Evolutionary conservation across 2,329 filamentous ascomycete genomes (phyloP), one percentile per base, ranked within the genome.

Genomic region (Beauveria varroae): DNA sequence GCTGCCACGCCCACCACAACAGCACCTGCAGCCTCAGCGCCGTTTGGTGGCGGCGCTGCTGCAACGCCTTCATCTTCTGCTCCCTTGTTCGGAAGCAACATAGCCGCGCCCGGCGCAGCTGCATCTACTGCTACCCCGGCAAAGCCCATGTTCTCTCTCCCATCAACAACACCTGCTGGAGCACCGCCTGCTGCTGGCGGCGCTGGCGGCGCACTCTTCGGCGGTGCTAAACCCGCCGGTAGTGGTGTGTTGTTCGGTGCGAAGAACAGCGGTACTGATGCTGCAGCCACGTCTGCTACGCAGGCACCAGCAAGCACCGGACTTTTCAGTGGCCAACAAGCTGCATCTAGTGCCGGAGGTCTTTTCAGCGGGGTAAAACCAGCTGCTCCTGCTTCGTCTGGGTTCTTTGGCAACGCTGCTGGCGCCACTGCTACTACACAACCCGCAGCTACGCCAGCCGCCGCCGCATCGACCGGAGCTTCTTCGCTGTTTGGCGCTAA

Each of bases 151-250:
- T 78, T 82, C 60, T 66, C 71, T n/a, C 67, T 82, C 40, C 73
- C 75, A 59, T 84, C 81, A 20, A 84, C 81, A 2, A 84, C 82
- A 41, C 81, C 82, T 18, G 81, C 81, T 24, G 82, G 82, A 41
- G 77, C 79, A n/a, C 82, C 82, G 60, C 80, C 81, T 0, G 67
- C 74, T 5, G 75, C 73, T 59, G 64, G 66, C 43, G 58, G 60
- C 30, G 73, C 71, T 41, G 66, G 69, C 14, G 65, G 66, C 30
- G 68, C 67, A 59, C 66, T 74, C 26, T 76, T 76, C 63, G 69
- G 73, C 44, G 63, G 61, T 20, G 56, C 58, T 8, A 66, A 58
- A 34, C 51, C 58, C 22, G 57, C 59, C 9, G 41, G 61, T 6
- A 46, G 51, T 24, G 61, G 64, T n/a, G 59, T 49, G 30, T n/a